Conservation (phyloP, 2,329 filamentous ascomycete species). For the Venturiaceae sp. region DNA sequence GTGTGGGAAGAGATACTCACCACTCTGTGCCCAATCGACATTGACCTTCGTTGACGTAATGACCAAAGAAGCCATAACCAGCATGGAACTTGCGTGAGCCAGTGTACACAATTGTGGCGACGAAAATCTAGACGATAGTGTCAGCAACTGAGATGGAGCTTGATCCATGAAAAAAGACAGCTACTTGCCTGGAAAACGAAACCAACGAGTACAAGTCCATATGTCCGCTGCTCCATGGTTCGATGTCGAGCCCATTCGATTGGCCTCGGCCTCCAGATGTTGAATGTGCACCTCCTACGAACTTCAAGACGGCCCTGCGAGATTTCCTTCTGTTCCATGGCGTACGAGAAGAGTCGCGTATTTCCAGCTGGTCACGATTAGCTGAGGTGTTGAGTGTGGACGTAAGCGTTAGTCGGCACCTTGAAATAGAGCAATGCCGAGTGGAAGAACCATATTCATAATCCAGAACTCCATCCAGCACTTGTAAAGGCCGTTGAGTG, state of each 20-base stretch:
- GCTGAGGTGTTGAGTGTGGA: background rate
- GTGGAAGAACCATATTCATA: conserved; percentile 56
- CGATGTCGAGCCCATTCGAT: conserved; percentile 28
- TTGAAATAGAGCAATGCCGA: conserved; percentile 57
- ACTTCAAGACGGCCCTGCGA: conserved; percentile 31
- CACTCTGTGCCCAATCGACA: conserved; percentile 54
- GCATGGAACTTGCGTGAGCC: conserved; percentile 56
- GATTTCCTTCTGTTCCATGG: conserved; percentile 6
- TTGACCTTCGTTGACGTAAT: conserved; percentile 32
- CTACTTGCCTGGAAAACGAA: conserved; percentile 46
- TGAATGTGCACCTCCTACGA: conserved; percentile 13
- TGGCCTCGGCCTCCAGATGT: conserved; percentile 17
- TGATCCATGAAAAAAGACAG: background rate
- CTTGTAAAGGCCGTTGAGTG: conserved; percentile 29
- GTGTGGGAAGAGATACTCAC: conserved; percentile 23
- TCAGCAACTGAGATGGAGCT: background rate
- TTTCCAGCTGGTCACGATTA: conserved; percentile 8
- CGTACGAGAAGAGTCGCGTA: conserved; percentile 10
- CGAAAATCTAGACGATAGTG: conserved; percentile 36
- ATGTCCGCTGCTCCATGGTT: conserved; percentile 39
- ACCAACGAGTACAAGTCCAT: conserved; percentile 41
- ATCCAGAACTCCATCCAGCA: conserved; percentile 53
- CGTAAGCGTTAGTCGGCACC: conserved; percentile 25
- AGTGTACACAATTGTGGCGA: conserved; percentile 51
- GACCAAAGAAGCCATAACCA: conserved; percentile 44